phyloP scores from a whole-genome alignment of 345 rosid species.

The Euphorbia lathyris region DNA sequence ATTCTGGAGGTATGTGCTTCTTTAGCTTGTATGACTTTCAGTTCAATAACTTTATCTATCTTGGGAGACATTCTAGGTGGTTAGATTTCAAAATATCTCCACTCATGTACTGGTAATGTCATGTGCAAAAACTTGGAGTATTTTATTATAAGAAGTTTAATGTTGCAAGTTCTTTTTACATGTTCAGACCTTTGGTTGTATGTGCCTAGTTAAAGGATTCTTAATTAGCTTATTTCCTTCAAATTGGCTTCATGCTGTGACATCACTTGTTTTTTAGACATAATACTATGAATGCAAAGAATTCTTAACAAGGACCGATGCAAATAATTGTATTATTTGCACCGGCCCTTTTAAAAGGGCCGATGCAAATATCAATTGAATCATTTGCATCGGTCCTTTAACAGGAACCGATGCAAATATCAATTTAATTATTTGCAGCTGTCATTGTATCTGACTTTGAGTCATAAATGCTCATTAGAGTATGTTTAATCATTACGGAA shows the following conservation, averaged over 20 bases:
- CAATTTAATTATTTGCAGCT: too few species aligned
- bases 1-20: slow-evolving; percentile 67
- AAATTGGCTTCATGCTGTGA: not conserved
- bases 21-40: not conserved
- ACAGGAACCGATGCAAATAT: too few species aligned
- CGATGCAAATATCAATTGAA: too few species aligned
- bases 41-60: not conserved
- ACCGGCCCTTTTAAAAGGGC: too few species aligned
- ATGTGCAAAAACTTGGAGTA: not conserved
- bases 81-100: not conserved
- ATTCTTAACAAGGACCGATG: too few species aligned
- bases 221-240: not conserved
- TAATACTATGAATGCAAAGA: not conserved
- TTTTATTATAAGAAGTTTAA: not conserved
- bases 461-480: too few species aligned
- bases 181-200: not conserved
- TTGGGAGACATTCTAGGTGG: not conserved
- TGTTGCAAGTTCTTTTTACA: not conserved
- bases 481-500: too few species aligned
- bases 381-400: too few species aligned
- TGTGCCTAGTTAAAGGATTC: not conserved
- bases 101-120: not conserved
- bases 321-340: too few species aligned
- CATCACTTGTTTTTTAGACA: not conserved
- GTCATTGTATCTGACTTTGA: too few species aligned